Percentiles rank a stretch among this genome's conserved stretches.
Conservation (phyloP, 129 eudicot genomes). For the Tagetes patula region DNA sequence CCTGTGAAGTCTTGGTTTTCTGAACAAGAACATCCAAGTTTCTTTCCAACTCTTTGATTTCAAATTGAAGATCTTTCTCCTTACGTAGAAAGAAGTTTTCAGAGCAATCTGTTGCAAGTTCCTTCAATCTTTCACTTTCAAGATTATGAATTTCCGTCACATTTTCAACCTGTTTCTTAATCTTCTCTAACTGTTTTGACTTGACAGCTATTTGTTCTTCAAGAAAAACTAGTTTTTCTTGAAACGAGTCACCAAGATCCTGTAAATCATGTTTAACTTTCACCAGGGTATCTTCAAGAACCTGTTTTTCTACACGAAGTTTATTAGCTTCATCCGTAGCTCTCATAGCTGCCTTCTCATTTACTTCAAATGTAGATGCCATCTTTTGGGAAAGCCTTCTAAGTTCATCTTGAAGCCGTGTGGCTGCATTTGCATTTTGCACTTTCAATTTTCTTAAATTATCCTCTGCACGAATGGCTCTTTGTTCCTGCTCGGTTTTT, state of each 20-base stretch:
- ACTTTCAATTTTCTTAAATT: conserved; percentile 53
- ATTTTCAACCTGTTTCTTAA: conserved; percentile 45
- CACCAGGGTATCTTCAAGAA: conserved; percentile 54
- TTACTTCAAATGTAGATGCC: conserved; percentile 70
- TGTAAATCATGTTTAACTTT: conserved; percentile 49
- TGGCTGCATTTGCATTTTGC: conserved; percentile 80
- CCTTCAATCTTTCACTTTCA: conserved; percentile 51
- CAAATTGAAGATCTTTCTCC: conserved; percentile 69
- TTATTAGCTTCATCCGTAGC: conserved; percentile 63
- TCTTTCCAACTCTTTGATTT: conserved; percentile 63
- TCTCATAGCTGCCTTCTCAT: conserved; percentile 67
- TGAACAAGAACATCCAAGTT: conserved; percentile 48
- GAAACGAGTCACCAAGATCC: conserved; percentile 40
- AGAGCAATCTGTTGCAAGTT: conserved; percentile 48
- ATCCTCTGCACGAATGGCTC: conserved; percentile 77
- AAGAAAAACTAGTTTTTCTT: conserved; percentile 48
- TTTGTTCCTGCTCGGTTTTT: conserved; percentile 76
- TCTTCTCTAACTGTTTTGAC: conserved; percentile 39
- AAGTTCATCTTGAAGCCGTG: conserved; percentile 82
- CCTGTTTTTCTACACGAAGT: conserved; percentile 53
- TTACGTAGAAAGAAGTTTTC: conserved; percentile 49
- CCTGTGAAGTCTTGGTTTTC: conserved; percentile 34
- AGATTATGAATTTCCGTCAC: conserved; percentile 35
- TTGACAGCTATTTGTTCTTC: conserved; percentile 39
- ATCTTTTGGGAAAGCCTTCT: conserved; percentile 69